Evolutionary conservation across 2,329 filamentous ascomycete species (phyloP), one percentile per base, ranked within the genome.

Genomic region (Fusarium decemcellulare): DNA sequence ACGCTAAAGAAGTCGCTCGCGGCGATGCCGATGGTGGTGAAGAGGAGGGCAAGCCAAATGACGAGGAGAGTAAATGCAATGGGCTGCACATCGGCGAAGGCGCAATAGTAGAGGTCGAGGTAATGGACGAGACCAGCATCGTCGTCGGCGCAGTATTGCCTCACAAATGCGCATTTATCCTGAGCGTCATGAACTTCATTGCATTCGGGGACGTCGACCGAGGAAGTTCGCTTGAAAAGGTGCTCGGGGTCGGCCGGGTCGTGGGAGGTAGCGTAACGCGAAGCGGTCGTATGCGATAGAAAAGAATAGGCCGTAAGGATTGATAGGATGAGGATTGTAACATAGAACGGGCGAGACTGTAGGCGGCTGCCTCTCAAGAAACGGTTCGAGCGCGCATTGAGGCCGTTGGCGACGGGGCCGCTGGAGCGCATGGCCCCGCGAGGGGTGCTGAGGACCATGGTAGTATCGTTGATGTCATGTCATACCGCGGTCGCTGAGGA

Each of bases 1-100:
- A 98, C 90, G 81, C 95, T 98, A 82, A 99, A 96, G 84, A 99
- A 99, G 82, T 99, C 96, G 81, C 94, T 98, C 23, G 96, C 96
- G 14, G 96, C 96, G 69, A 99, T 98, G 63, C 96, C 96, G 70
- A 99, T 98, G 14, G 96, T 98, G 72, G 93, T 95, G 81, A 99
- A 99, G 8, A 99, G 89, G 58, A 98, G 83, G 39, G 89, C 92
- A 8, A 98, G 88, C 96, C 96, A 99, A 64, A 91, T 74, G 15
- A 93, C 87, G 47, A 99, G 84, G 43, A 97, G 83, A 23, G 85
- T 77, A 76, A 99, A 97, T n/a, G 93, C 94, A 47, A 97, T 69
- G 1, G 92, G 90, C 76, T 93, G 91, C 14, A 85, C 89, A 57
- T 88, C 81, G 58, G 85, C 84, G 36, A 97, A 85, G 44, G 84